Evolutionary conservation across 495 filamentous ascomycete species (phyloP).

Genomic region (Jackrogersella minutella): DNA sequence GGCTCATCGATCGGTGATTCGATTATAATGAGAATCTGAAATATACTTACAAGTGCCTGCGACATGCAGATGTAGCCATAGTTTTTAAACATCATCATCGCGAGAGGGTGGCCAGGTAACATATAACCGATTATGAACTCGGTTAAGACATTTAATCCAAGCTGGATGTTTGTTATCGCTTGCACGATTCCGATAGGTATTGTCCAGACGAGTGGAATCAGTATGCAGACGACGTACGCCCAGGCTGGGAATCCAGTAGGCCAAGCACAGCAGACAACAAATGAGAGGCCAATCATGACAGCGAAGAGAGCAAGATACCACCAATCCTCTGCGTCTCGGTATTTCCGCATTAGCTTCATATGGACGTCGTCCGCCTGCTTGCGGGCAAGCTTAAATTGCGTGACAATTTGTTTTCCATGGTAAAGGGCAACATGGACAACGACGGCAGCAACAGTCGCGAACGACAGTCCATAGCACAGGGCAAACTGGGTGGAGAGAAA

Average conservation of each 20-base stretch:
- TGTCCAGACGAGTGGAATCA: constrained; percentile 62
- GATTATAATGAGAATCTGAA: not conserved
- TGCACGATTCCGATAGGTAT: constrained; percentile 67
- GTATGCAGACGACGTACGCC: constrained; percentile 69
- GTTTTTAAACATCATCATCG: constrained; percentile 78
- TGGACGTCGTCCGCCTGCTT: constrained; percentile 72
- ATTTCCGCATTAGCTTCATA: constrained; percentile 67
- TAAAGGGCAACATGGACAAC: constrained; percentile 67
- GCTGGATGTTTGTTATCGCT: constrained; percentile 71
- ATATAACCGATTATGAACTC: constrained; percentile 77
- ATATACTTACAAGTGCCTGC: constrained; percentile 52
- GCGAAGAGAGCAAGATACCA: constrained; percentile 59
- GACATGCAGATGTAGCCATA: constrained; percentile 74
- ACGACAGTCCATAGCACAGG: constrained; percentile 71
- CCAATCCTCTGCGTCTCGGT: constrained; percentile 63
- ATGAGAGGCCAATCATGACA: constrained; percentile 55
- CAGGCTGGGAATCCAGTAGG: constrained; percentile 70
- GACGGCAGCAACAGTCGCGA: constrained; percentile 72
- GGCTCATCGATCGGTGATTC: not conserved
- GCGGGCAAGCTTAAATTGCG: constrained; percentile 57
- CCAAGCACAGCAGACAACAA: constrained; percentile 66
- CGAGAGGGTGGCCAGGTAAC: constrained; percentile 68
- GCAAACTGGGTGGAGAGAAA: constrained; percentile 70
- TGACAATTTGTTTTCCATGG: constrained; percentile 68
- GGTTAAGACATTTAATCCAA: constrained; percentile 72